Evolutionary conservation across 2,329 filamentous ascomycete species (phyloP).

Genomic region (Verticillium alfalfae): DNA sequence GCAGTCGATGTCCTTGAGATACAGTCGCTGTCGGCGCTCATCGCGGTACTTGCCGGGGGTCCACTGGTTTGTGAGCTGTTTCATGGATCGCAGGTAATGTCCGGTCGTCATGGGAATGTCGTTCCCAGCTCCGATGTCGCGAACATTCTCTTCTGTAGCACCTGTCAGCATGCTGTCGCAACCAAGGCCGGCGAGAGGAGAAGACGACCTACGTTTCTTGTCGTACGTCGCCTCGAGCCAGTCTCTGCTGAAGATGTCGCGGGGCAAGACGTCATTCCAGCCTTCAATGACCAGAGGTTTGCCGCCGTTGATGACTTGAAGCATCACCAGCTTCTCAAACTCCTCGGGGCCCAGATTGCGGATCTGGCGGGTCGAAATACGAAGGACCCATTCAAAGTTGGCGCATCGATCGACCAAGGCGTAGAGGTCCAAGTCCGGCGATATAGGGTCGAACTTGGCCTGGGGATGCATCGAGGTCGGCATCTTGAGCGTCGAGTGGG

Average conservation of each 20-base stretch:
- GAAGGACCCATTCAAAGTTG: slow-evolving; percentile 83
- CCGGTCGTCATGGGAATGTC: slow-evolving; percentile 81
- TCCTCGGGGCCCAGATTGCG: slow-evolving; percentile 68
- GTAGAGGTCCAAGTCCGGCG: slow-evolving; percentile 75
- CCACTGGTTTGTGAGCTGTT: slow-evolving; percentile 78
- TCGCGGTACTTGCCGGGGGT: slow-evolving; percentile 70
- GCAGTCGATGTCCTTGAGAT: slow-evolving; percentile 96
- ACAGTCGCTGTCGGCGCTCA: slow-evolving; percentile 76
- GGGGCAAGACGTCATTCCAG: slow-evolving; percentile 71
- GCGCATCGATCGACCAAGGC: slow-evolving; percentile 69
- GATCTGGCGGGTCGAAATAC: slow-evolving; percentile 75
- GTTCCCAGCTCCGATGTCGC: slow-evolving; percentile 67
- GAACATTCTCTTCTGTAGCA: slow-evolving; percentile 68
- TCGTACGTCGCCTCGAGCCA: slow-evolving; percentile 80
- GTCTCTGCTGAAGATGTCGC: slow-evolving; percentile 68
- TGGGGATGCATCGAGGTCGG: slow-evolving; percentile 68
- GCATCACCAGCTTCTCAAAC: slow-evolving; percentile 79
- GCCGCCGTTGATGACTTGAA: slow-evolving; percentile 79
- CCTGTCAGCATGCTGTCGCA: neutral
- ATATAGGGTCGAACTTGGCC: slow-evolving; percentile 86
- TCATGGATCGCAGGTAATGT: slow-evolving; percentile 88
- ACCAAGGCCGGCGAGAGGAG: neutral
- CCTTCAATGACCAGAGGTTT: slow-evolving; percentile 88
- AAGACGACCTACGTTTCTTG: slow-evolving; percentile 59
- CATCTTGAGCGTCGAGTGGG: slow-evolving; percentile 49